Percentiles rank a stretch among this genome's conserved stretches.
Evolutionary conservation across 2,329 filamentous ascomycete species (phyloP).

Genomic region (Penicillium sp.): DNA sequence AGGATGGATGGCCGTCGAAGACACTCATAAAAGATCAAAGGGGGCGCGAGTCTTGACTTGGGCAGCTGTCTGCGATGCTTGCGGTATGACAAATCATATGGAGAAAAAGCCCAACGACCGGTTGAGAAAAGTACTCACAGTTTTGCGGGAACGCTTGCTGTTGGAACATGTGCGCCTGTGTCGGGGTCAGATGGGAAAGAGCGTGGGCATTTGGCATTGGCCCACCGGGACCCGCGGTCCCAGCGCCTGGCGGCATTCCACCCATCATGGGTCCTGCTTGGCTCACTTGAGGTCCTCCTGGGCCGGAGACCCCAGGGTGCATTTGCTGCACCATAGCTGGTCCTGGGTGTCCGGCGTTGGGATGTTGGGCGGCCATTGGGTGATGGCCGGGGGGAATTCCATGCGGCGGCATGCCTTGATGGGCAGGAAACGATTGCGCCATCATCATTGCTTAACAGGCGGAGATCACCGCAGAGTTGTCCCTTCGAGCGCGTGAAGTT

Average conservation of each 20-base stretch:
- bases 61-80: too few relatives aligned
- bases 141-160: constrained; percentile 41
- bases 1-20: not conserved
- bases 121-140: constrained; percentile 28
- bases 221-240: constrained; percentile 46
- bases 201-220: constrained; percentile 53
- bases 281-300: constrained; percentile 53
- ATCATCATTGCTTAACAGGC: constrained; percentile 46
- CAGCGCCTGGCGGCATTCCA: constrained; percentile 56
- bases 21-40: not conserved
- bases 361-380: constrained; percentile 54
- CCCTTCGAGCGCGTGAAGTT: constrained; percentile 18
- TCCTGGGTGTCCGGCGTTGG: constrained; percentile 50
- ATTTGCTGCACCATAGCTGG: constrained; percentile 51
- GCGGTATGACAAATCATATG: too few relatives aligned
- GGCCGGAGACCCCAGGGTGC: constrained; percentile 56
- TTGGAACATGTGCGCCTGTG: constrained; percentile 50
- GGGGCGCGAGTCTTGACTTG: not conserved
- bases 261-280: constrained; percentile 60
- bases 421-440: constrained; percentile 52
- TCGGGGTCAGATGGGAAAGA: constrained; percentile 53
- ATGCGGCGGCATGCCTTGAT: constrained; percentile 54
- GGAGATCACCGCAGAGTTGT: constrained; percentile 31
- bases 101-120: too few relatives aligned
- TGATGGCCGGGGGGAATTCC: constrained; percentile 57